A percentile compares a stretch with the other conserved stretches of the same genome.
Evolutionary conservation across 441 rosid genomes (phyloP).

Genomic region (Pelargonium citronellum): DNA sequence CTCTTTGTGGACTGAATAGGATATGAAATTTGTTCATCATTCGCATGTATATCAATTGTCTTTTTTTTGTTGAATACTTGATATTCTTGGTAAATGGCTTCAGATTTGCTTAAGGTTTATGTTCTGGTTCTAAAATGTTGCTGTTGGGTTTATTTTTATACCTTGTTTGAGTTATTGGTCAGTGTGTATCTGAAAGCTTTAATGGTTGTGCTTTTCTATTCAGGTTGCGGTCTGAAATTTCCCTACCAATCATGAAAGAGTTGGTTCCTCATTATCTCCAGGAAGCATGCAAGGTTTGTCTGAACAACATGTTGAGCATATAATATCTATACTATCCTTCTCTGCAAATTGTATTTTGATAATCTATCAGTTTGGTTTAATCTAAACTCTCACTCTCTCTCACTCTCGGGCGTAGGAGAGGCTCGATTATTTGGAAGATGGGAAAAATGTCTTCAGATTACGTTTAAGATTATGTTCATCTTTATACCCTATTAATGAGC

Average conservation of each 20-base stretch:
- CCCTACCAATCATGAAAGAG: slow-evolving; percentile 91
- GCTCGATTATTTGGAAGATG: slow-evolving; percentile 96
- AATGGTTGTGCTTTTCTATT: slow-evolving; percentile 16
- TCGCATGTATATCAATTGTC: background rate
- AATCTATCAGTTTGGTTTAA: background rate
- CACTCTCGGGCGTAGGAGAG: slow-evolving; percentile 56
- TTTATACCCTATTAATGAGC: slow-evolving; percentile 85
- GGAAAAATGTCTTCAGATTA: slow-evolving; percentile 77
- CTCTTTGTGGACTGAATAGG: background rate
- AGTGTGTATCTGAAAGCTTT: slow-evolving; percentile 16
- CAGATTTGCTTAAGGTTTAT: slow-evolving; percentile 1
- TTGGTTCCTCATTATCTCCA: slow-evolving; percentile 97
- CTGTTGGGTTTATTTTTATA: background rate
- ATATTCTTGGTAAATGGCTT: background rate
- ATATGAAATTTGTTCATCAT: background rate
- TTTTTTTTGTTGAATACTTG: background rate
- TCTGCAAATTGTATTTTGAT: slow-evolving; percentile 7
- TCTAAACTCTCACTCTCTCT: slow-evolving; percentile 14
- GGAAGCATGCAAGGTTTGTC: slow-evolving; percentile 77
- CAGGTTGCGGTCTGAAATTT: slow-evolving; percentile 94
- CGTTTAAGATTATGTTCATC: slow-evolving; percentile 94
- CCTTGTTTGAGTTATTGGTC: background rate
- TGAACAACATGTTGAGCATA: slow-evolving; percentile 13
- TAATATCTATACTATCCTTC: slow-evolving; percentile 12
- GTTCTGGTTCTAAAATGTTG: background rate